Conservation (phyloP, 2,329 filamentous ascomycete species). For the Juglanconis oblonga region DNA sequence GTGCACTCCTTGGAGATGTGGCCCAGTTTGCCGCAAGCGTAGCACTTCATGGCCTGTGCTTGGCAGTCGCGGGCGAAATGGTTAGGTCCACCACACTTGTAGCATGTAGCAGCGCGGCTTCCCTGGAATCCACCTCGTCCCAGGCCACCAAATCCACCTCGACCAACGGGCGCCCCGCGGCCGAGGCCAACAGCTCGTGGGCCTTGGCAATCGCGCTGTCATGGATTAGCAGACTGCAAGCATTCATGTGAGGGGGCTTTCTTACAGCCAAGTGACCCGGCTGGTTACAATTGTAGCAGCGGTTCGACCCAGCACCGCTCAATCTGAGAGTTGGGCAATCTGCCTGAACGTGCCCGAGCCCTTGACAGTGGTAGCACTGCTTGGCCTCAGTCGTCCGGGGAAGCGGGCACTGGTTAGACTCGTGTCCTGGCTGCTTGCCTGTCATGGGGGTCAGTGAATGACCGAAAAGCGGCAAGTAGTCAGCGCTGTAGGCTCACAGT, state of each 20-base stretch:
- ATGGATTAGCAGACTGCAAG: constrained; percentile 3
- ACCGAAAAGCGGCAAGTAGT: neutral
- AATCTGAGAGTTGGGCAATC: constrained; percentile 96
- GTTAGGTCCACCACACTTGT: constrained; percentile 83
- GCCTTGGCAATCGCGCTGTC: constrained; percentile 76
- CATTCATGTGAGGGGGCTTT: constrained; percentile 1
- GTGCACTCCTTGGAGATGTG: constrained; percentile 95
- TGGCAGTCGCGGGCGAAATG: constrained; percentile 98
- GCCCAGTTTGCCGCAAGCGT: constrained; percentile 91
- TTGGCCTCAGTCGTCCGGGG: constrained; percentile 97
- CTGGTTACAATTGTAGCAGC: constrained; percentile 96
- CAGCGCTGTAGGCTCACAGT: constrained; percentile 65
- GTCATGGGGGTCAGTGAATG: constrained; percentile 22
- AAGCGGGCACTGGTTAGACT: constrained; percentile 95
- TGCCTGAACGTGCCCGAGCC: constrained; percentile 95
- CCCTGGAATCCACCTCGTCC: constrained; percentile 70
- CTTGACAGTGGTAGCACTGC: constrained; percentile 99
- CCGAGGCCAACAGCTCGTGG: constrained; percentile 62
- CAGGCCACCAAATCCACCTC: constrained; percentile 66
- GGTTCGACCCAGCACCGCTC: constrained; percentile 75
- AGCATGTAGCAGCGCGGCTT: constrained; percentile 69
- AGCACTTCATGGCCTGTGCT: constrained; percentile 98
- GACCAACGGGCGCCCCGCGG: constrained; percentile 64
- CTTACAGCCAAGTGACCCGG: constrained; percentile 86
- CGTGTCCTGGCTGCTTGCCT: constrained; percentile 92